Conservation (phyloP, 768 basidiomycete species). For the Kwoniella sp. region DNA sequence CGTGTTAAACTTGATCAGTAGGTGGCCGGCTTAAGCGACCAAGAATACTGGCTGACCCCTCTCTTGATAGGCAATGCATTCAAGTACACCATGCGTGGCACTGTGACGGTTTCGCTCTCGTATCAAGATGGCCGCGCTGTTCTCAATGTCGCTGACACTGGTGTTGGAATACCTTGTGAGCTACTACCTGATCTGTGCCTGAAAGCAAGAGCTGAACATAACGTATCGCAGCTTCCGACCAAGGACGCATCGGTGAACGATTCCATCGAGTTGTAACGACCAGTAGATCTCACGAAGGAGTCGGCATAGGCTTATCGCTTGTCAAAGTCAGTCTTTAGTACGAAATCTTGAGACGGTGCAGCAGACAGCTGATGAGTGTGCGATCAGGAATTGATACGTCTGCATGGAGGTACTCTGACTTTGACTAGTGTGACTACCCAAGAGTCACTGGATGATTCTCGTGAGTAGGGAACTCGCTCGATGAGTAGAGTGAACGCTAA, state of each 20-base stretch:
- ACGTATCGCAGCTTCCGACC: slow-evolving; percentile 34
- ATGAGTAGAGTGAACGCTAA: too few relatives aligned
- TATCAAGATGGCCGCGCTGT: slow-evolving; percentile 38
- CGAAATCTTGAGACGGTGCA: neutral
- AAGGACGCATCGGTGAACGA: slow-evolving; percentile 53
- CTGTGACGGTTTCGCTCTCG: slow-evolving; percentile 44
- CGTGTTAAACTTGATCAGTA: slow-evolving; percentile 54
- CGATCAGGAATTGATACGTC: slow-evolving; percentile 54
- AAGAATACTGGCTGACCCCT: slow-evolving; percentile 5
- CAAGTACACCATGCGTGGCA: slow-evolving; percentile 48
- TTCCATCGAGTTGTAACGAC: slow-evolving; percentile 56
- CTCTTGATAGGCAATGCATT: slow-evolving; percentile 47
- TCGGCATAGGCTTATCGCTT: slow-evolving; percentile 56
- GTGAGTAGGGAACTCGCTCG: slow-evolving; percentile 17
- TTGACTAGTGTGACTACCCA: slow-evolving; percentile 48
- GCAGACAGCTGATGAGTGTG: too few relatives aligned
- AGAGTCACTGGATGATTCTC: slow-evolving; percentile 44
- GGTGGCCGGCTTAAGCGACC: neutral
- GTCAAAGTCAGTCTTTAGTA: slow-evolving; percentile 41
- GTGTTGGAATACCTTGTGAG: slow-evolving; percentile 55
- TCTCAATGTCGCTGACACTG: slow-evolving; percentile 54
- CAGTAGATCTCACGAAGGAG: slow-evolving; percentile 56
- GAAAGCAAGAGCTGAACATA: neutral
- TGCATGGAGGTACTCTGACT: slow-evolving; percentile 55
- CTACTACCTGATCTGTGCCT: neutral